phyloP scores from a whole-genome alignment of 140 eudicot genomes.

The Ambrosia hybrid region DNA sequence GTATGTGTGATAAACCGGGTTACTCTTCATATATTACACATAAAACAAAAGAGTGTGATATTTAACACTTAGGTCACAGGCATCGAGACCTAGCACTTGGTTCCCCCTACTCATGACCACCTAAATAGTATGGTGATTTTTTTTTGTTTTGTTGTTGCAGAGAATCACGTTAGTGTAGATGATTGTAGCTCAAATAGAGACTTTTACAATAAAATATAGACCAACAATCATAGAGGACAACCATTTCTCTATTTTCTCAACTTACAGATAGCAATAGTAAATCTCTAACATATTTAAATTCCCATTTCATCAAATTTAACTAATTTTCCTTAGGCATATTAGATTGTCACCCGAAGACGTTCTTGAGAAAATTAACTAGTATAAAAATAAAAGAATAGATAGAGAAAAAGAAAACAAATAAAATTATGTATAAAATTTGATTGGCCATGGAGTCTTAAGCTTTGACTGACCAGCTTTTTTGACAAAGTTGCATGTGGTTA shows the following conservation, averaged over 20 bases:
- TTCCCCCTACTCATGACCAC: not conserved
- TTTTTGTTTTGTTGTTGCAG: conserved; percentile 31
- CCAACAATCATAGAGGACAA: conserved; percentile 42
- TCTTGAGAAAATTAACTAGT: no score
- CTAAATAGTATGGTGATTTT: not conserved
- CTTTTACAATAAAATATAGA: conserved; percentile 42
- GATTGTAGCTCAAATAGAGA: conserved; percentile 72
- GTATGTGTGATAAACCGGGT: not conserved
- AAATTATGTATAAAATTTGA: no score
- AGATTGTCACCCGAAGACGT: no score
- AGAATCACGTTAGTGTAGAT: conserved; percentile 84
- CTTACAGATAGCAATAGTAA: conserved; percentile 89
- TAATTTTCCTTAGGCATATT: not conserved
- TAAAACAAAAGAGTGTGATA: not conserved
- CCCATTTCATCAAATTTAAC: not conserved
- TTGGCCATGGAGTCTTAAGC: no score
- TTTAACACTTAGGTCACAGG: not conserved
- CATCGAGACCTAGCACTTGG: not conserved
- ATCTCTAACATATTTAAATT: not conserved
- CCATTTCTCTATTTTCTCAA: conserved; percentile 64
- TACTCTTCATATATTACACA: not conserved
- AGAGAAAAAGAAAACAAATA: no score
- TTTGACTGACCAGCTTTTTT: no score
- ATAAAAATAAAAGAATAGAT: no score
- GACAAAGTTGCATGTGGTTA: no score